Percentiles rank a stretch among this genome's conserved stretches.
These are phyloP conservation scores for Cetradonia linearis DNA, from an alignment of 495 filamentous ascomycete species.

Conservation along the genomic window DNA sequence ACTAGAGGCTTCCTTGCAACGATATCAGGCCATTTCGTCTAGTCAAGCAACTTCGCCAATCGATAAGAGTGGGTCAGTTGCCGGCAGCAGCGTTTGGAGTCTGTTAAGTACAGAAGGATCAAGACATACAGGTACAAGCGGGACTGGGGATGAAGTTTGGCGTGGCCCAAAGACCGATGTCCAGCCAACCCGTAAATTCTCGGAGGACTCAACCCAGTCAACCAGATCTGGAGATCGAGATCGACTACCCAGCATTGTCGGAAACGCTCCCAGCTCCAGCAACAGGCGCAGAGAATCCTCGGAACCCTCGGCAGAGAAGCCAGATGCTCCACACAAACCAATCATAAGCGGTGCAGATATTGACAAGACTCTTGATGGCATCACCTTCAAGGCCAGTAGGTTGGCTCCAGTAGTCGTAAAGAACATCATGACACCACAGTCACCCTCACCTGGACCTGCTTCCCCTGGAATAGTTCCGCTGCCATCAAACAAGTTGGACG, in stretches of 20 bases:
- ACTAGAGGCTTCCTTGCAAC: constrained; percentile 17
- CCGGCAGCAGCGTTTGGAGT: constrained; percentile 8
- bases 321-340: neutral
- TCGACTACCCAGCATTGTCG: constrained; percentile 20
- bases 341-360: constrained; percentile 5
- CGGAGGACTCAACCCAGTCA: constrained; percentile 7
- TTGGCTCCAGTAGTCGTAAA: neutral
- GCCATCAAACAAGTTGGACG: neutral
- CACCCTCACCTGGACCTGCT: constrained; percentile 12
- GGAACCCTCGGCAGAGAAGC: neutral
- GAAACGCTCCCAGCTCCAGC: constrained; percentile 5
- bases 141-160: constrained; percentile 21
- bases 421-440: constrained; percentile 15
- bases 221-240: constrained; percentile 8
- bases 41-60: constrained; percentile 2
- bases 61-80: neutral
- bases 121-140: constrained; percentile 2
- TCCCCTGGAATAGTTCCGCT: constrained; percentile 1
- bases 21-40: constrained; percentile 5
- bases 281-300: constrained; percentile 4
- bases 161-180: constrained; percentile 15
- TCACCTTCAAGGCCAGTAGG: constrained; percentile 18
- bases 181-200: constrained; percentile 21
- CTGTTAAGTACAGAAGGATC: neutral
- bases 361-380: constrained; percentile 22